Evolutionary conservation across 2,329 filamentous ascomycete genomes (phyloP).

Genomic region (Xenoacremonium recifei): DNA sequence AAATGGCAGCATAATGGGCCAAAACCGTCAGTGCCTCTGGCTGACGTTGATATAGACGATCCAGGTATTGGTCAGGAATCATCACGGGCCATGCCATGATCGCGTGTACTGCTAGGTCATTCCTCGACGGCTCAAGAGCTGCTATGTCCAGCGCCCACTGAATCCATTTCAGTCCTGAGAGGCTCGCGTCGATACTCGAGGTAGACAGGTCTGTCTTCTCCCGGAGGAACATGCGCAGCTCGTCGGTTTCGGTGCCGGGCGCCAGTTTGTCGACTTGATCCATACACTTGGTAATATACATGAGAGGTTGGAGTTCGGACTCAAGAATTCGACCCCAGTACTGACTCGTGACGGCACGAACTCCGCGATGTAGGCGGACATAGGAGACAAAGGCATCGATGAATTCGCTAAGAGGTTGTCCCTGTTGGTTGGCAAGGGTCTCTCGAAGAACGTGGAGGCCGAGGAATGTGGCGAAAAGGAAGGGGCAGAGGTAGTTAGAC

Average conservation of each 20-base stretch:
- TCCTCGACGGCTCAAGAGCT: constrained; percentile 20
- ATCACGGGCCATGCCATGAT: constrained; percentile 32
- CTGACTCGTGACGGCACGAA: constrained; percentile 35
- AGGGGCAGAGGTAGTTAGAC: constrained; percentile 35
- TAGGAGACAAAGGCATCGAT: constrained; percentile 40
- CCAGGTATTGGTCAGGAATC: constrained; percentile 33
- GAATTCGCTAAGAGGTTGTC: constrained; percentile 35
- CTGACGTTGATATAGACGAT: constrained; percentile 32
- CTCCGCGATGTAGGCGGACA: constrained; percentile 41
- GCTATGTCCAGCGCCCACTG: constrained; percentile 36
- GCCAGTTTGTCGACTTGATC: constrained; percentile 9
- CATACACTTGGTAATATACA: constrained; percentile 18
- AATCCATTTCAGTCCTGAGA: constrained; percentile 24
- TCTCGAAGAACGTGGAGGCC: constrained; percentile 50
- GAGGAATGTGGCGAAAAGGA: constrained; percentile 43
- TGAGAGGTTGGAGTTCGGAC: constrained; percentile 31
- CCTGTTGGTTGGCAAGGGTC: constrained; percentile 37
- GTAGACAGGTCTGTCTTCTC: not conserved
- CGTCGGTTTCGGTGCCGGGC: constrained; percentile 25
- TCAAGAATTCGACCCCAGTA: constrained; percentile 34
- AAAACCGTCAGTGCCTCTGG: constrained; percentile 46
- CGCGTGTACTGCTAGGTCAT: constrained; percentile 23
- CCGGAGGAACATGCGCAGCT: constrained; percentile 29
- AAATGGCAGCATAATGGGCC: constrained; percentile 47
- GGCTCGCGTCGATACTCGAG: constrained; percentile 28